phyloP scores from a whole-genome alignment of 108 stramenopile species.

The Nannochloropsis oceanica region DNA sequence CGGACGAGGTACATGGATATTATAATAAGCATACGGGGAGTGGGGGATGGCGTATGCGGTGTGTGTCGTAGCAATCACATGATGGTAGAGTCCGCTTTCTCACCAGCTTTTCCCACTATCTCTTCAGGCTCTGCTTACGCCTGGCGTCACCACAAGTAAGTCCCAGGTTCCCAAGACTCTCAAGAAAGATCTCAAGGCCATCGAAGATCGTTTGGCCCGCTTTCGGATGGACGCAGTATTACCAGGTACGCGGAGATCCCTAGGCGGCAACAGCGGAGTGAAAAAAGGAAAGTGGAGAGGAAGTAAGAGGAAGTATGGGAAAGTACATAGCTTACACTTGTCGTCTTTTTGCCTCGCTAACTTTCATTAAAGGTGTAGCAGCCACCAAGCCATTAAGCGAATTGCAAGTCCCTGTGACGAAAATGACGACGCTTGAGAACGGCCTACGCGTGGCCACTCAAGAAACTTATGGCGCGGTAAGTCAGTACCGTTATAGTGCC shows the following conservation, averaged over 20 bases:
- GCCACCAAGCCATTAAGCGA: background rate
- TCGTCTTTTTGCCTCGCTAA: background rate
- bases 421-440: constrained; percentile 5
- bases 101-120: background rate
- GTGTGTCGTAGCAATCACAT: no score
- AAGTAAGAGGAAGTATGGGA: no score
- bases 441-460: constrained; percentile 17
- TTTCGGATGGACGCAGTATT: background rate
- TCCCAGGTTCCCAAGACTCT: background rate
- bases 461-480: constrained; percentile 17
- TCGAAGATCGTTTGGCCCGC: background rate
- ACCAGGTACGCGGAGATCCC: background rate
- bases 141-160: background rate
- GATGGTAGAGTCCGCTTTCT: no score
- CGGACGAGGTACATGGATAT: background rate
- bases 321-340: background rate
- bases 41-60: no score
- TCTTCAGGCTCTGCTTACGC: background rate
- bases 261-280: no score
- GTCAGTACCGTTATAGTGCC: background rate
- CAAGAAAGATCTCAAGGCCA: background rate
- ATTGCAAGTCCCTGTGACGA: constrained; percentile 4
- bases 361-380: background rate
- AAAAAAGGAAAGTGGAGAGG: no score
- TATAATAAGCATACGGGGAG: background rate